Conservation (phyloP, 2,329 filamentous ascomycete genomes). For the Lachnellula cervina region DNA sequence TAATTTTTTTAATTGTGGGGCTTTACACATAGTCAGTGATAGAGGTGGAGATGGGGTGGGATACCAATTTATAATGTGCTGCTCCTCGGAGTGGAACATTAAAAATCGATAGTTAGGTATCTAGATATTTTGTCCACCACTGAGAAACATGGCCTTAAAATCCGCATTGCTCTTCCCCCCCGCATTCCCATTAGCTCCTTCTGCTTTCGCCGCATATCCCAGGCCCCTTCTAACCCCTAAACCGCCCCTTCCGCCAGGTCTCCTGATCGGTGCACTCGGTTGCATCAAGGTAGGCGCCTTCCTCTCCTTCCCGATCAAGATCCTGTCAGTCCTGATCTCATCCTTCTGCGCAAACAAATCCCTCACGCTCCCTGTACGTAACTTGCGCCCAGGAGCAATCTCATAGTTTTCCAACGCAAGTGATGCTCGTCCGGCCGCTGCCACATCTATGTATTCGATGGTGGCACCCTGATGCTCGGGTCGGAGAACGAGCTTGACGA, state of each 20-base stretch:
- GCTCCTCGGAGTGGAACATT: not conserved
- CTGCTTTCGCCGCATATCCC: slow-evolving; percentile 29
- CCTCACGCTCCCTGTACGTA: slow-evolving; percentile 50
- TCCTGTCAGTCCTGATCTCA: slow-evolving; percentile 40
- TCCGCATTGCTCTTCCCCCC: slow-evolving; percentile 50
- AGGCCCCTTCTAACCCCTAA: slow-evolving; percentile 33
- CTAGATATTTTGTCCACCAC: slow-evolving; percentile 19
- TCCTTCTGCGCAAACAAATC: slow-evolving; percentile 51
- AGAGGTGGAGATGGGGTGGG: no score
- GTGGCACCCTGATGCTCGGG: slow-evolving; percentile 81
- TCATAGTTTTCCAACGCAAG: slow-evolving; percentile 52
- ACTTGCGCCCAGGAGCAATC: slow-evolving; percentile 45
- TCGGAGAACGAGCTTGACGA: slow-evolving; percentile 73
- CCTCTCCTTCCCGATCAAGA: slow-evolving; percentile 32
- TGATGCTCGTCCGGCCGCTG: slow-evolving; percentile 67
- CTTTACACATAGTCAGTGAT: no score
- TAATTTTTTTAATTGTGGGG: no score
- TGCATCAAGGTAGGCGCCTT: slow-evolving; percentile 32
- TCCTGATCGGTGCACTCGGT: slow-evolving; percentile 27
- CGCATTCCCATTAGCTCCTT: slow-evolving; percentile 16
- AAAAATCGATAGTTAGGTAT: not conserved
- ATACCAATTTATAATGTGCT: no score
- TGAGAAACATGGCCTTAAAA: slow-evolving; percentile 45
- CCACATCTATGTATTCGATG: slow-evolving; percentile 68
- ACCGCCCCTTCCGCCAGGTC: slow-evolving; percentile 34